Base-by-base conservation (phyloP, 2,329 filamentous ascomycete genomes). In the Capronia americana region DNA sequence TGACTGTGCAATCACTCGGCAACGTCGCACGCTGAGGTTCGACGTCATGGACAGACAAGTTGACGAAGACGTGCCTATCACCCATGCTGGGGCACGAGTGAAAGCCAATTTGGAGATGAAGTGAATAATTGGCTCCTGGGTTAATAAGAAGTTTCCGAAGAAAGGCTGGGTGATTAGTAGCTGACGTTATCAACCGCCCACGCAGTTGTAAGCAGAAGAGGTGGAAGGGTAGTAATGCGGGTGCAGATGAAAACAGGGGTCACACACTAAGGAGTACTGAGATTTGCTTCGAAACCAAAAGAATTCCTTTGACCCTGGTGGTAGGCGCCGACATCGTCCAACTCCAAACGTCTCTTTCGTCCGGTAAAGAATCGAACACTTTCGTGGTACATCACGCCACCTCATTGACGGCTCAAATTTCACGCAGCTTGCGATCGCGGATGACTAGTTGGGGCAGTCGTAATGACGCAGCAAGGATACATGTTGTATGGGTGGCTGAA, bases 151-250 rank as follows among this genome's bases (percentile, higher is more conserved):
- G n/a, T 23, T 54, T 4, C 30, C 58, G 48, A 53, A n/a, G 46
- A 24, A 32, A 38, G 30, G 8, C 32, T 51, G 20, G 12, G 2
- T 20, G 58, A 17, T 28, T 20, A 17, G 46, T 51, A 61, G 58
- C 58, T 61, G 58, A 61, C 58, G 58, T 61, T 61, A 61, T 53
- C 58, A 61, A 41, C 17, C 10, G 32, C 28, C 28, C 46, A 38
- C 17, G 30, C 48, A 53, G 44, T 41, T 32, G 58, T 61, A 61
- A 61, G 46, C 58, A 61, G 20, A 10, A 8, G 46, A 14, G 58
- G 58, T 61, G 58, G 14, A 51, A 53, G 46, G 28, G 32, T 50
- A 61, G 46, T 54, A 38, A 50, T 41, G 58, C 46, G 34, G 34
- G 10, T 53, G 46, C 48, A 54, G 46, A 41, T 17, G 44, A 24